A percentile compares a stretch with the other conserved stretches of the same genome.
Conservation (phyloP, 495 filamentous ascomycete species). For the Xylaria nigripes region DNA sequence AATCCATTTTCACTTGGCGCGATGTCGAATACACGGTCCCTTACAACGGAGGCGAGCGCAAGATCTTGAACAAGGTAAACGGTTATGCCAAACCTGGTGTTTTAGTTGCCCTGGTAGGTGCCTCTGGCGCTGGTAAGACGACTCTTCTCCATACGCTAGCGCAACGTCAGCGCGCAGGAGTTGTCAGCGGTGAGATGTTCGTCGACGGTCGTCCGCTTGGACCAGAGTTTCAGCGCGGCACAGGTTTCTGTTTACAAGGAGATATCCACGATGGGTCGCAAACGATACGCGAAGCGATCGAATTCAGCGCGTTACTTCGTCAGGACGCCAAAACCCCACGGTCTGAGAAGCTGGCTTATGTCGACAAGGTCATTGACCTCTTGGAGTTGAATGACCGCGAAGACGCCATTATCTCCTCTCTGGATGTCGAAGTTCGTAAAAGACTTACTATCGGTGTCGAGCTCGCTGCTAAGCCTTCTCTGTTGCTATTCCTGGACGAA, state of each 20-base stretch:
- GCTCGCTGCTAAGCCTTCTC: slow-evolving; percentile 74
- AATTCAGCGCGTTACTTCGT: slow-evolving; percentile 72
- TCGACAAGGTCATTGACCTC: slow-evolving; percentile 79
- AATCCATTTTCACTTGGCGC: slow-evolving; percentile 68
- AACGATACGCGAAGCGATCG: slow-evolving; percentile 77
- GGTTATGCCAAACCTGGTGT: slow-evolving; percentile 72
- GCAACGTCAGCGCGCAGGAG: slow-evolving; percentile 66
- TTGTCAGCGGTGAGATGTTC: slow-evolving; percentile 64
- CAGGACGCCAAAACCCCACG: slow-evolving; percentile 58
- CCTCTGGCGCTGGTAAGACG: slow-evolving; percentile 73
- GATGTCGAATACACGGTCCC: slow-evolving; percentile 66
- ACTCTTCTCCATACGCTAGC: slow-evolving; percentile 68
- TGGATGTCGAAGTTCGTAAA: slow-evolving; percentile 56
- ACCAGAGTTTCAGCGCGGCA: slow-evolving; percentile 66
- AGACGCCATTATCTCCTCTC: slow-evolving; percentile 73
- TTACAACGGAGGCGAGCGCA: slow-evolving; percentile 58
- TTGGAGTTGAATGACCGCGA: slow-evolving; percentile 74
- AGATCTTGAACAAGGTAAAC: slow-evolving; percentile 59
- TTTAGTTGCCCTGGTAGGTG: slow-evolving; percentile 73
- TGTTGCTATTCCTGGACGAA: slow-evolving; percentile 77
- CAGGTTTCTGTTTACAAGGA: slow-evolving; percentile 82
- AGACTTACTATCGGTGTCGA: slow-evolving; percentile 86
- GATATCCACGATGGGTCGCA: slow-evolving; percentile 75
- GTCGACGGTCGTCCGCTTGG: slow-evolving; percentile 66
- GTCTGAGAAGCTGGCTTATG: slow-evolving; percentile 72